A percentile compares a stretch with the other conserved stretches of the same genome.
phyloP scores from a whole-genome alignment of 2,329 filamentous ascomycete genomes.

The Reticulascus tulasneorum region DNA sequence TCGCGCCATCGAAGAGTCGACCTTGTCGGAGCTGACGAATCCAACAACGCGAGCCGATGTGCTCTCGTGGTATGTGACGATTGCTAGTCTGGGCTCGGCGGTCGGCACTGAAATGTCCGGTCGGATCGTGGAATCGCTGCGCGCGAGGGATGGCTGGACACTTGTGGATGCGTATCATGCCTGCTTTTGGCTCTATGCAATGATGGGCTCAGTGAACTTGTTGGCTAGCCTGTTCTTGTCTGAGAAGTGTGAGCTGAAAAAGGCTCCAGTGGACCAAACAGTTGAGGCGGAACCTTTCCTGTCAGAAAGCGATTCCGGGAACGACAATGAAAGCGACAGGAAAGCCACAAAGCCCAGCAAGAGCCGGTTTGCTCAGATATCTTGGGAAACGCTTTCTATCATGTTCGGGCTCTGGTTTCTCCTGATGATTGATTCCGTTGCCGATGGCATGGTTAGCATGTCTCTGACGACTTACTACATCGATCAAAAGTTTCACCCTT shows the following conservation, averaged over 20 bases:
- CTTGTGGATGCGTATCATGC: constrained; percentile 50
- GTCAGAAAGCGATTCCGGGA: no score
- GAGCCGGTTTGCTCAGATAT: constrained; percentile 51
- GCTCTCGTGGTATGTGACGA: constrained; percentile 62
- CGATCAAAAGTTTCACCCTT: constrained; percentile 49
- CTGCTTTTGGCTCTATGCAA: constrained; percentile 54
- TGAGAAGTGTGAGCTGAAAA: constrained; percentile 44
- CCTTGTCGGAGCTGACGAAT: constrained; percentile 56
- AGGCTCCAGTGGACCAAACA: constrained; percentile 16
- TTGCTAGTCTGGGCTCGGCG: constrained; percentile 50
- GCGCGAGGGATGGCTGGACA: constrained; percentile 41
- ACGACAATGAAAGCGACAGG: constrained; percentile 9
- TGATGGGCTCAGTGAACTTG: constrained; percentile 51
- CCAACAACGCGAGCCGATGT: constrained; percentile 55
- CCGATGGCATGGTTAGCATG: constrained; percentile 61
- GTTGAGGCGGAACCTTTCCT: constrained; percentile 15
- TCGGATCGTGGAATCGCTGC: constrained; percentile 44
- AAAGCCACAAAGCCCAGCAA: constrained; percentile 19
- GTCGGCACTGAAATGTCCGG: constrained; percentile 50
- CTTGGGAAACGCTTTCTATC: constrained; percentile 48
- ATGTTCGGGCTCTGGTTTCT: constrained; percentile 65
- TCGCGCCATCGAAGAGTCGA: constrained; percentile 62
- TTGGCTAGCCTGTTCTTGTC: constrained; percentile 42
- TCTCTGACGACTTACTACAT: constrained; percentile 57
- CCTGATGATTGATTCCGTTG: constrained; percentile 59